Evolutionary conservation across 2,329 filamentous ascomycete genomes (phyloP).

Genomic region (Trichoderma cornu-damae): DNA sequence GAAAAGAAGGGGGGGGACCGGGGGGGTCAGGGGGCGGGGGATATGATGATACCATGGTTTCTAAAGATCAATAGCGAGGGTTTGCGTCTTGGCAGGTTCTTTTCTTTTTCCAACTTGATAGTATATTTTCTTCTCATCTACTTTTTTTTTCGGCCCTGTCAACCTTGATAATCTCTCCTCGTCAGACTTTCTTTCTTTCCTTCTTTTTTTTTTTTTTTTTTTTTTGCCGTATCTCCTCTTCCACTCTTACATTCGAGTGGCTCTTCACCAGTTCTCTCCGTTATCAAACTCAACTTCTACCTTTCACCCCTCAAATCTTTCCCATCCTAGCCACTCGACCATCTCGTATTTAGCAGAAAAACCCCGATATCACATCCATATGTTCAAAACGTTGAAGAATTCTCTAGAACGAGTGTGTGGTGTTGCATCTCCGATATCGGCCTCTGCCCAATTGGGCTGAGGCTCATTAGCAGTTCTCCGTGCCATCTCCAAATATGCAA

Average conservation of each 20-base stretch:
- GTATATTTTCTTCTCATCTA: neutral
- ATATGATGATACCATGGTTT: neutral
- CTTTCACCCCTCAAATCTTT: neutral
- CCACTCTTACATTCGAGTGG: neutral
- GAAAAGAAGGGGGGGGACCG: too few species aligned
- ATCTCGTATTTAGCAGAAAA: neutral
- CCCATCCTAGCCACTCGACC: neutral
- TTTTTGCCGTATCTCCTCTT: too few species aligned
- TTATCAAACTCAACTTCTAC: neutral
- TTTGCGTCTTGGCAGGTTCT: neutral
- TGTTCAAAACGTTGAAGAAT: neutral
- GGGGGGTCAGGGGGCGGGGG: neutral
- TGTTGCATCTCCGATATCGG: constrained; percentile 16
- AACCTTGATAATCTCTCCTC: too few species aligned
- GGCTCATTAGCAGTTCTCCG: neutral
- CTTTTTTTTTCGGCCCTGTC: neutral
- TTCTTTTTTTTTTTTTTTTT: neutral
- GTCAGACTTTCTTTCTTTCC: neutral
- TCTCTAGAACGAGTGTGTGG: neutral
- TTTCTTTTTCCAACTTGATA: neutral
- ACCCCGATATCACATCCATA: neutral
- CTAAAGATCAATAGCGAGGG: neutral
- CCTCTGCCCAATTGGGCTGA: neutral
- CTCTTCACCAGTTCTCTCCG: neutral
- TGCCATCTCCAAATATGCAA: neutral